These are phyloP conservation scores for Yarrowia sp. DNA, from an alignment of 805 yeast genomes.

Conservation along the genomic window DNA sequence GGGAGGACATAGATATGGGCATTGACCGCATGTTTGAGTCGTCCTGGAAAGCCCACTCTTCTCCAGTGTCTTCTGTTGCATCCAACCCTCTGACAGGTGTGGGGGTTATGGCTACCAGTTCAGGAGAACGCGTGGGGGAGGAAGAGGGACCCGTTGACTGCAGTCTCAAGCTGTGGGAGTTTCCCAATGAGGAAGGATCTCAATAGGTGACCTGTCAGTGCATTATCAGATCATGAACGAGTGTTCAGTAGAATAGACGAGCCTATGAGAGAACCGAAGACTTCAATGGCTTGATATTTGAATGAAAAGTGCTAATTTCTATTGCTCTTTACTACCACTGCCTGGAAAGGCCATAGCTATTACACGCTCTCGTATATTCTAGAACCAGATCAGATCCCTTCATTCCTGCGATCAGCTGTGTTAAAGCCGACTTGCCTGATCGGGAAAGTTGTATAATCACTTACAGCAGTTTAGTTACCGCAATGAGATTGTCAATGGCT, in stretches of 20 bases:
- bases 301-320: too few species aligned
- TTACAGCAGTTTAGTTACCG: conserved; percentile 1
- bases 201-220: background rate
- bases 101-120: conserved; percentile 41
- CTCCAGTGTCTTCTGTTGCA: conserved; percentile 40
- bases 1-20: conserved; percentile 40
- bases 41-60: conserved; percentile 41
- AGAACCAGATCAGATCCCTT: too few species aligned
- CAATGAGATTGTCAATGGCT: background rate
- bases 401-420: background rate
- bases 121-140: conserved; percentile 39
- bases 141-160: conserved; percentile 38
- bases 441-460: background rate
- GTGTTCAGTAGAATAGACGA: too few species aligned
- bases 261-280: too few species aligned
- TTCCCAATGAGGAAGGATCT: conserved; percentile 2
- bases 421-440: conserved; percentile 5
- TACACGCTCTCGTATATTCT: too few species aligned
- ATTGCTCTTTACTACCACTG: too few species aligned
- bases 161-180: conserved; percentile 41
- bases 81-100: conserved; percentile 41
- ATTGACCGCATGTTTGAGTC: conserved; percentile 11
- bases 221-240: too few species aligned
- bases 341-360: too few species aligned
- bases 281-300: too few species aligned